A percentile compares a stretch with the other conserved stretches of the same genome.
phyloP scores from a whole-genome alignment of 1,284 basidiomycete species.

The Ceratobasidium sp. region DNA sequence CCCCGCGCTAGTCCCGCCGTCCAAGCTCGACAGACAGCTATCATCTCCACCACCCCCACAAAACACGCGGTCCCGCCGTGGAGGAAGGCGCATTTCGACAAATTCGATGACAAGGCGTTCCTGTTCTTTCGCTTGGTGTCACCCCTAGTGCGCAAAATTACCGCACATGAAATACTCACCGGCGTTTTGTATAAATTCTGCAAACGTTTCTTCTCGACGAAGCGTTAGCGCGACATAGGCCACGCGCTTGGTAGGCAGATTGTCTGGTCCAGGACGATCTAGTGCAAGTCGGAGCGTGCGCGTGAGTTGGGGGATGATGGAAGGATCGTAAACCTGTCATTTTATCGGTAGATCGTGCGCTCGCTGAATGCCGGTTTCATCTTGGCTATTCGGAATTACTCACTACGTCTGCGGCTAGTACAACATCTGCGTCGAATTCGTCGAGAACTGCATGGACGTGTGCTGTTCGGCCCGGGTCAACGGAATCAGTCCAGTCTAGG shows the following conservation, averaged over 20 bases:
- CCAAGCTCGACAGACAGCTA: neutral
- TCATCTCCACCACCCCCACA: conserved; percentile 2
- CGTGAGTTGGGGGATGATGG: conserved; percentile 64
- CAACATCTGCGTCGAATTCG: conserved; percentile 59
- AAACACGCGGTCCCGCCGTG: conserved; percentile 23
- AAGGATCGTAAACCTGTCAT: conserved; percentile 71
- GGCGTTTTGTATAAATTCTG: conserved; percentile 32
- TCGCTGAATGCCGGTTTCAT: neutral
- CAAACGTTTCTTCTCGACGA: conserved; percentile 42
- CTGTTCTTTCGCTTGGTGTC: conserved; percentile 22
- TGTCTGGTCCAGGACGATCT: conserved; percentile 1
- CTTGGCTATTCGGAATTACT: conserved; percentile 38
- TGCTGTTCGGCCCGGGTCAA: conserved; percentile 49
- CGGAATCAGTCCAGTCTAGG: conserved; percentile 70
- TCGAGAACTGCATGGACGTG: conserved; percentile 53
- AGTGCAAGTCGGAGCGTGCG: conserved; percentile 57
- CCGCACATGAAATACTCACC: conserved; percentile 18
- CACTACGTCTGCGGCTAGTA: conserved; percentile 76
- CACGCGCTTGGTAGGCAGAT: neutral
- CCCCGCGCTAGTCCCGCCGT: neutral
- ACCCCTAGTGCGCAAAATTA: neutral
- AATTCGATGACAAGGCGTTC: conserved; percentile 13
- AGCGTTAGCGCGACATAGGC: conserved; percentile 42
- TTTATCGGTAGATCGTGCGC: neutral
- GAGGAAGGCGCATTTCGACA: conserved; percentile 23